A percentile compares a stretch with the other conserved stretches of the same genome.
These are phyloP conservation scores for Cardamine chenopodiifolia DNA, from an alignment of 345 rosid species.

Conservation along the genomic window DNA sequence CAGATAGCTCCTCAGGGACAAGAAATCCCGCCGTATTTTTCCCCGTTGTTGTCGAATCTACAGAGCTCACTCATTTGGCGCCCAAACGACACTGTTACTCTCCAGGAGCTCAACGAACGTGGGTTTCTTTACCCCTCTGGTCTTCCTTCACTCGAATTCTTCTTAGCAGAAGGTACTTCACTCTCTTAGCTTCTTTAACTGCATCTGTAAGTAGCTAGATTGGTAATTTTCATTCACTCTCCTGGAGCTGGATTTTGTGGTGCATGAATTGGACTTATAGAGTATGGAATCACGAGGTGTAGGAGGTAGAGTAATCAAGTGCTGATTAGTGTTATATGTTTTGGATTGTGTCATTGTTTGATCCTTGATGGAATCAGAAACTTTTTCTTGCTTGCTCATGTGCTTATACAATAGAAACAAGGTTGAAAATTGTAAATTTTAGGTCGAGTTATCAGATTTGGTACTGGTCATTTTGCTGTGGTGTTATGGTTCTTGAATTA, in stretches of 20 bases:
- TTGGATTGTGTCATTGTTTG: not conserved
- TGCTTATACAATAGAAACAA: not conserved
- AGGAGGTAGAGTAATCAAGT: not conserved
- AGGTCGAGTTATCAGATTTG: not conserved
- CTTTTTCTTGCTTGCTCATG: not conserved
- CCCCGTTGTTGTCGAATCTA: slow-evolving; percentile 63
- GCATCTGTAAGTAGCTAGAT: slow-evolving; percentile 18
- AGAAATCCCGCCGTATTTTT: slow-evolving; percentile 51
- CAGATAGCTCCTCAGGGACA: slow-evolving; percentile 42
- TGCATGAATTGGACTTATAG: not conserved
- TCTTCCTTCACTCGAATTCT: slow-evolving; percentile 83
- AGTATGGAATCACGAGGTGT: not conserved
- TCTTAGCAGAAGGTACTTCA: slow-evolving; percentile 76
- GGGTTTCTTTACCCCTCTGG: slow-evolving; percentile 76
- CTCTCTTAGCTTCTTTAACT: not conserved
- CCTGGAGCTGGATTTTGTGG: not conserved
- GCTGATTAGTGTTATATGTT: not conserved
- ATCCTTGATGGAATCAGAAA: slow-evolving; percentile 11
- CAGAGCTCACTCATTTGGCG: slow-evolving; percentile 46
- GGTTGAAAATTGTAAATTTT: not conserved
- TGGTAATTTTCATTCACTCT: not conserved
- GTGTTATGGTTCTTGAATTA: slow-evolving; percentile 6
- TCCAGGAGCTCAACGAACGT: slow-evolving; percentile 44
- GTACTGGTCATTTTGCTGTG: not conserved
- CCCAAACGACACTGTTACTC: slow-evolving; percentile 45